Evolutionary conservation across 2,329 filamentous ascomycete species (phyloP), one percentile per base, ranked within the genome.

Genomic region (Fusarium humuli): DNA sequence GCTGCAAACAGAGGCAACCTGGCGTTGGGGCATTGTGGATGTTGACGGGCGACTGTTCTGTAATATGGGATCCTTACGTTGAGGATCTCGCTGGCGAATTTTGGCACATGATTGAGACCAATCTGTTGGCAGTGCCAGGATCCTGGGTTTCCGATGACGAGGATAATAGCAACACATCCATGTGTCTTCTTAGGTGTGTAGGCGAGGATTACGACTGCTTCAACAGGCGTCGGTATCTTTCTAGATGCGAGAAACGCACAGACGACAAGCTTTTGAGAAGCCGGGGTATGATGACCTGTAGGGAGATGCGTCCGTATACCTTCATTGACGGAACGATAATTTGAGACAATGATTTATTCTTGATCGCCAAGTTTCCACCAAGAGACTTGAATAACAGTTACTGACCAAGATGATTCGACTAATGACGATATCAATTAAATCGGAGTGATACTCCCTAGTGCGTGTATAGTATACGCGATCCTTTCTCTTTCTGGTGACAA

Each of bases 191-290:
- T 37, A 4, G 16, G 34, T 3, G 9, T n/a, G 3, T 1, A 10
- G 1, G 5, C 8, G 1, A 3, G 5, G 8, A 18, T 6, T 18
- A 1, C 0, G 5, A 1, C 10, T 34, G 32, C 3, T 2, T 0
- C 4, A 0, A 6, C 5, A 18, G 32, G 0, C 34, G 34, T 37
- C 18, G 0, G 0, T 9, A 11, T 1, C 10, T 37, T n/a, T n/a
- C n/a, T 7, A 5, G 5, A n/a, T 18, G 18, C 2, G 18, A 37
- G 5, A 10, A 37, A 37, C 6, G 9, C 18, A n/a, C 18, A 37
- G 34, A n/a, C 18, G 12, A n/a, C 18, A 7, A 37, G 11, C 10
- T 6, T 11, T 4, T 37, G 6, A 37, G 1, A 37, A 6, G n/a
- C 7, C 6, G 18, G 18, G 34, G 34, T 6, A 37, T 37, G 34